Base-by-base conservation (phyloP, 1,284 basidiomycete genomes). In the Puccinia novopanici region DNA sequence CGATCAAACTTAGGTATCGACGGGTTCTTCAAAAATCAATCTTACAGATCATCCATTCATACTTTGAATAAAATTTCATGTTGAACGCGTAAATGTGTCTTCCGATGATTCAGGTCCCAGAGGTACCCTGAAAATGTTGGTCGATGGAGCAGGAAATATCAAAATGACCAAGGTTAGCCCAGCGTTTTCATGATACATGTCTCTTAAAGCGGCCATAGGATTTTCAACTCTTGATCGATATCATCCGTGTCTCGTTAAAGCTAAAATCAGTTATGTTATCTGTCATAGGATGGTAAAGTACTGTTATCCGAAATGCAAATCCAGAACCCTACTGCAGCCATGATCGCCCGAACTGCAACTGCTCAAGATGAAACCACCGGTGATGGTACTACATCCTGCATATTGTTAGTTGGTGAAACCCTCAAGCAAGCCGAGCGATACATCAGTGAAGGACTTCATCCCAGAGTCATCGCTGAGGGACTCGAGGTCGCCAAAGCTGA, bases 271-370 rank as follows among this genome's bases (percentile, higher is more conserved):
- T 8, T 8, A 24, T 27, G 10, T 63, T 0, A 1, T 55, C n/a
- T 19, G 24, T 65, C 57, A 57, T 45, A 45, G 54, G 97, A 99
- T 86, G 97, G 97, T 84, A 99, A 99, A 88, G 96, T 98, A 63
- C 88, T 99, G 78, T 89, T 99, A 79, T 98, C 95, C 59, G 97
- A 99, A 88, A 99, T 99, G 97, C 97, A 99, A 88, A 99, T 99
- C 84, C 95, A 89, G 87, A 99, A 99, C 87, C 97, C 97, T 24
- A 99, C 97, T 13, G 97, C 97, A 13, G 95, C 97, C 59, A 98
- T 99, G 94, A 96, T 99, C 85, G 97, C 97, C 57, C 91, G 95
- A 80, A 98, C 96, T 57, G 96, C 96, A 48, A 95, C 98, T 22
- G 96, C 96, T 0, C 96, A 99, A 87, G 96, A 99, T 85, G 97